These are phyloP conservation scores for Eucalyptus sideroxylon DNA, from an alignment of 345 rosid species.

Conservation along the genomic window DNA sequence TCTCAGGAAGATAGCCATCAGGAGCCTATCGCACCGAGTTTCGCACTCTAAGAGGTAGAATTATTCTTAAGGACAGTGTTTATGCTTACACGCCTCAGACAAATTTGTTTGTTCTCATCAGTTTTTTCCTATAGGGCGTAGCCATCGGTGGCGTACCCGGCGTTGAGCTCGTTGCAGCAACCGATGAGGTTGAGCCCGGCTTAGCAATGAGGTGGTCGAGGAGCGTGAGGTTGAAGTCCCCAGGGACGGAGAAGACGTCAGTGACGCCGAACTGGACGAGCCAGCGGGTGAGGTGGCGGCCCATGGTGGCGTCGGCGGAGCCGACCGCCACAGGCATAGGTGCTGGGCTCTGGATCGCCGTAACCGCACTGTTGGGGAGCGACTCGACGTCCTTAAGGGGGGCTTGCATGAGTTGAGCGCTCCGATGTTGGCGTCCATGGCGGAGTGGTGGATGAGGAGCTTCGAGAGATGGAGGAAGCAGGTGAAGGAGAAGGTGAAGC, in stretches of 20 bases:
- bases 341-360: constrained; percentile 13
- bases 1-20: too few relatives aligned
- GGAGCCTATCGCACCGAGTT: too few relatives aligned
- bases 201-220: constrained; percentile 70
- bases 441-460: neutral
- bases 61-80: too few relatives aligned
- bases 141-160: constrained; percentile 72
- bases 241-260: constrained; percentile 57
- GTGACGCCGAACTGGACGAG: constrained; percentile 38
- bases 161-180: constrained; percentile 78
- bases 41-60: too few relatives aligned
- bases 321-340: neutral
- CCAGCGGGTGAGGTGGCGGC: constrained; percentile 55
- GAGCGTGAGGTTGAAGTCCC: constrained; percentile 72
- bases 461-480: neutral
- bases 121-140: constrained; percentile 10
- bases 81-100: too few relatives aligned
- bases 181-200: constrained; percentile 52
- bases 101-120: too few relatives aligned
- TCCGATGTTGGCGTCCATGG: constrained; percentile 45
- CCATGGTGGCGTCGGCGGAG: constrained; percentile 35
- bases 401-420: constrained; percentile 35
- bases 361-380: constrained; percentile 15
- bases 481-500: neutral
- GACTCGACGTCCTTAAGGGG: constrained; percentile 9